Percentiles rank a stretch among this genome's conserved stretches.
Conservation (phyloP, 2,329 filamentous ascomycete species). For the Drechslerella dactyloides region DNA sequence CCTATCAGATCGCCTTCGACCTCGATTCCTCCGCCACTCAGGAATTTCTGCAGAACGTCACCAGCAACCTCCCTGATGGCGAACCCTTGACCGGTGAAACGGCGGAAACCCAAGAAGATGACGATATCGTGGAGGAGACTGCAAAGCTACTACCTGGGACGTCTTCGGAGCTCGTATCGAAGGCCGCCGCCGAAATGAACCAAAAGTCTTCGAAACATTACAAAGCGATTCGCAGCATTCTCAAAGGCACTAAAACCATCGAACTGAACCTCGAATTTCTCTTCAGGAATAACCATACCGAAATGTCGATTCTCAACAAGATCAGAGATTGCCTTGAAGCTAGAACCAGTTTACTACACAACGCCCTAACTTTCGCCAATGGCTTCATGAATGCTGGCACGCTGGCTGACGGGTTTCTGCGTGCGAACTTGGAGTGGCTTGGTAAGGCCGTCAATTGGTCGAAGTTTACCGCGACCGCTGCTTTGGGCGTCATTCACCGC, state of each 20-base stretch:
- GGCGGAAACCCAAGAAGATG: slow-evolving; percentile 41
- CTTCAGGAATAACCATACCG: slow-evolving; percentile 92
- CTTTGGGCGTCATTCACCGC: slow-evolving; percentile 92
- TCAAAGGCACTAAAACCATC: slow-evolving; percentile 91
- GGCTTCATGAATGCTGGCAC: slow-evolving; percentile 99
- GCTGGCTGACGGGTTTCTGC: slow-evolving; percentile 97
- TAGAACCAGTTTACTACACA: slow-evolving; percentile 97
- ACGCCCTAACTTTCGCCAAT: slow-evolving; percentile 94
- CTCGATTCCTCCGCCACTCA: slow-evolving; percentile 98
- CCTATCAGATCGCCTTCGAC: slow-evolving; percentile 98
- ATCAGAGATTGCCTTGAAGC: slow-evolving; percentile 94
- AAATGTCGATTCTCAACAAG: slow-evolving; percentile 91
- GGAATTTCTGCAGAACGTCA: slow-evolving; percentile 88
- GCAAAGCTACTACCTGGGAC: slow-evolving; percentile 60
- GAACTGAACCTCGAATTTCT: slow-evolving; percentile 95
- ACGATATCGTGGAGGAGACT: slow-evolving; percentile 62
- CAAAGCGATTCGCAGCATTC: slow-evolving; percentile 70
- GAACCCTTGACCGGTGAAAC: slow-evolving; percentile 48
- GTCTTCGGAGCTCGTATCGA: slow-evolving; percentile 43
- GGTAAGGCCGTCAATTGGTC: slow-evolving; percentile 99
- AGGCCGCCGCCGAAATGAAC: slow-evolving; percentile 47
- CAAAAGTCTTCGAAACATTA: slow-evolving; percentile 58
- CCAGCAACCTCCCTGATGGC: slow-evolving; percentile 53
- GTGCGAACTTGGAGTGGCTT: slow-evolving; percentile 96
- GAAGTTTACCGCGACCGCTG: slow-evolving; percentile 96